phyloP scores from a whole-genome alignment of 2,329 filamentous ascomycete genomes.

The Sporothrix humicola region DNA sequence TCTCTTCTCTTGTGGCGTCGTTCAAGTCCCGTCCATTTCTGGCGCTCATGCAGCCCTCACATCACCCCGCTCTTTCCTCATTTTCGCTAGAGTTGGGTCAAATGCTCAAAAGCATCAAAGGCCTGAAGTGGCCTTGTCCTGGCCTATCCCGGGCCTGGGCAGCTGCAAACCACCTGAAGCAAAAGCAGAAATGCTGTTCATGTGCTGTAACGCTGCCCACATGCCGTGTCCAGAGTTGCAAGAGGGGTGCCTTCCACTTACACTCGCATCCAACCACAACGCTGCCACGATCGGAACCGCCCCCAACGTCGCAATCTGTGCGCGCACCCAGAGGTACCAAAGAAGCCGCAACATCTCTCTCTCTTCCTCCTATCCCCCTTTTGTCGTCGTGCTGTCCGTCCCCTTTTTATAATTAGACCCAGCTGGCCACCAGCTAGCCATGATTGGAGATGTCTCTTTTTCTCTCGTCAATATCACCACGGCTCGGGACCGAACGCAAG shows the following conservation, averaged over 20 bases:
- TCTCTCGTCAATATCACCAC: not conserved
- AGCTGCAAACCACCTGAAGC: no score
- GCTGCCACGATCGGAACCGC: conserved; percentile 25
- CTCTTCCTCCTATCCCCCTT: not conserved
- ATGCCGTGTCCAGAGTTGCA: no score
- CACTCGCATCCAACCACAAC: not conserved
- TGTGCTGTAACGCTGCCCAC: conserved; percentile 10
- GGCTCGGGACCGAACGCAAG: conserved; percentile 24
- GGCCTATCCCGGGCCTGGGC: not conserved
- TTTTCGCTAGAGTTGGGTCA: not conserved
- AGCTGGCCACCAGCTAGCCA: not conserved
- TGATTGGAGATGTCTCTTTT: not conserved
- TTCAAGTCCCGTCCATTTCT: not conserved
- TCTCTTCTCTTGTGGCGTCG: no score
- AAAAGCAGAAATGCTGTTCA: not conserved
- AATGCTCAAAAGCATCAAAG: not conserved
- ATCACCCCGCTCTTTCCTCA: conserved; percentile 16
- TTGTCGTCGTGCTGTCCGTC: not conserved
- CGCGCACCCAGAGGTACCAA: not conserved
- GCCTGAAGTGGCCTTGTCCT: no score
- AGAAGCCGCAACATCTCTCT: not conserved
- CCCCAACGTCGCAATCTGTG: conserved; percentile 25
- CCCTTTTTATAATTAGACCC: conserved; percentile 9
- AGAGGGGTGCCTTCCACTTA: not conserved
- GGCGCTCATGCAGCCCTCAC: not conserved